Evolutionary conservation across 306 rosid species (phyloP).

Genomic region (Cicer bijugum): DNA sequence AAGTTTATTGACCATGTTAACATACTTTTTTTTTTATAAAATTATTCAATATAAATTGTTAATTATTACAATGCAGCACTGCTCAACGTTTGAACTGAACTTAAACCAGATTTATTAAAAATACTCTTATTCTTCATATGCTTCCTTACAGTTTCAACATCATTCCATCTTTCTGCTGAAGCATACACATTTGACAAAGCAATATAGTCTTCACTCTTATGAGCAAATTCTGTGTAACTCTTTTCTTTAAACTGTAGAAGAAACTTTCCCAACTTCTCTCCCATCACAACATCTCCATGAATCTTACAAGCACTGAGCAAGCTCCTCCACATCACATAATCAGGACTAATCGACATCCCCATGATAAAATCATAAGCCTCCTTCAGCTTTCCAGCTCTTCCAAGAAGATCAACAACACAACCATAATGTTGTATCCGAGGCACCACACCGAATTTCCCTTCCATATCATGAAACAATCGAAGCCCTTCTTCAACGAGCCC

Average conservation of each 20-base stretch:
- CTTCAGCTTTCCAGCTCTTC: slow-evolving; percentile 63
- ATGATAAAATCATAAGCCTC: slow-evolving; percentile 68
- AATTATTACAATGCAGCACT: slow-evolving; percentile 36
- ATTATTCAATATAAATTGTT: background rate
- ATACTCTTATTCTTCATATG: slow-evolving; percentile 63
- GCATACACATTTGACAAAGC: slow-evolving; percentile 86
- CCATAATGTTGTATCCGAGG: slow-evolving; percentile 70
- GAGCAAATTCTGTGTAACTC: slow-evolving; percentile 40
- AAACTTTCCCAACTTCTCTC: slow-evolving; percentile 80
- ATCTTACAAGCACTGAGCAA: too few species aligned
- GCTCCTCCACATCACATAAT: background rate
- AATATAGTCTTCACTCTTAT: slow-evolving; percentile 67
- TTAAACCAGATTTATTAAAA: slow-evolving; percentile 63
- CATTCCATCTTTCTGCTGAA: slow-evolving; percentile 70
- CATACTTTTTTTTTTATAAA: too few species aligned
- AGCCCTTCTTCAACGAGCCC: slow-evolving; percentile 56
- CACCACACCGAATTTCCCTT: slow-evolving; percentile 48
- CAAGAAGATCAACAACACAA: slow-evolving; percentile 76
- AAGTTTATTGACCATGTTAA: too few species aligned
- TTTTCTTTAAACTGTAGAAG: slow-evolving; percentile 52
- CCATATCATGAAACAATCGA: slow-evolving; percentile 49
- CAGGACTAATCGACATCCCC: slow-evolving; percentile 49
- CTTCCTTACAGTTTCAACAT: slow-evolving; percentile 66
- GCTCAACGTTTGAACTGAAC: slow-evolving; percentile 58
- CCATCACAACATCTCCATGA: slow-evolving; percentile 57